Conservation (phyloP, 257 asterid genomes). For the Nicotiana obtusifolia region DNA sequence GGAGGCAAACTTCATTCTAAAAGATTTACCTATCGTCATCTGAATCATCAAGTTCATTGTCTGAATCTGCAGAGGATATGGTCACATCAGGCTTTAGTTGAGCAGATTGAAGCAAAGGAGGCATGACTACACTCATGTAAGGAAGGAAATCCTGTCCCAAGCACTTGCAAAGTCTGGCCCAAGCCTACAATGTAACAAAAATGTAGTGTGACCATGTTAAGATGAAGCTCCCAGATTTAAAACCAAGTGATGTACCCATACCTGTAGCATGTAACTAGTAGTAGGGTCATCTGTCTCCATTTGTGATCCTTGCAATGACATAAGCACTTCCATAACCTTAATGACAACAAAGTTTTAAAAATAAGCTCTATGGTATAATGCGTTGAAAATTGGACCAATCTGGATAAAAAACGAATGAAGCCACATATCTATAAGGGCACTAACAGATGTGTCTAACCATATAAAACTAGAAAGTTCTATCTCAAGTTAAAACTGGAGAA, state of each 20-base stretch:
- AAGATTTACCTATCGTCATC: conserved; percentile 72
- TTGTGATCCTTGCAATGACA: conserved; percentile 90
- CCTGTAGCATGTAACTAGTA: conserved; percentile 92
- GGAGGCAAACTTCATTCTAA: background rate
- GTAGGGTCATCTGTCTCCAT: conserved; percentile 95
- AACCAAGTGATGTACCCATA: conserved; percentile 23
- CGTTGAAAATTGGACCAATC: background rate
- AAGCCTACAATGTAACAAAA: conserved; percentile 44
- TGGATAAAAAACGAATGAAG: background rate
- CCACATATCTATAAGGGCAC: background rate
- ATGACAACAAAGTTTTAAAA: background rate
- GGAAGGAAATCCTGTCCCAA: conserved; percentile 96
- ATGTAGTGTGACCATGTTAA: background rate
- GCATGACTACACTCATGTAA: conserved; percentile 91
- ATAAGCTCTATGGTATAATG: conserved; percentile 5
- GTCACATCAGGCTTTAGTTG: conserved; percentile 90
- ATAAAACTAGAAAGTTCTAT: background rate
- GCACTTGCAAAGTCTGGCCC: conserved; percentile 99
- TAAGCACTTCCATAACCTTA: conserved; percentile 90
- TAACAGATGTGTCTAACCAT: background rate
- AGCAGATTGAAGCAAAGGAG: conserved; percentile 88
- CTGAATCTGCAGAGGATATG: conserved; percentile 82
- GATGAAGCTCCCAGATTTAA: background rate
- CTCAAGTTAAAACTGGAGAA: background rate
- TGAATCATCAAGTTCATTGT: conserved; percentile 71